phyloP scores from a whole-genome alignment of 1,284 basidiomycete genomes.

The Earliella scabrosa region DNA sequence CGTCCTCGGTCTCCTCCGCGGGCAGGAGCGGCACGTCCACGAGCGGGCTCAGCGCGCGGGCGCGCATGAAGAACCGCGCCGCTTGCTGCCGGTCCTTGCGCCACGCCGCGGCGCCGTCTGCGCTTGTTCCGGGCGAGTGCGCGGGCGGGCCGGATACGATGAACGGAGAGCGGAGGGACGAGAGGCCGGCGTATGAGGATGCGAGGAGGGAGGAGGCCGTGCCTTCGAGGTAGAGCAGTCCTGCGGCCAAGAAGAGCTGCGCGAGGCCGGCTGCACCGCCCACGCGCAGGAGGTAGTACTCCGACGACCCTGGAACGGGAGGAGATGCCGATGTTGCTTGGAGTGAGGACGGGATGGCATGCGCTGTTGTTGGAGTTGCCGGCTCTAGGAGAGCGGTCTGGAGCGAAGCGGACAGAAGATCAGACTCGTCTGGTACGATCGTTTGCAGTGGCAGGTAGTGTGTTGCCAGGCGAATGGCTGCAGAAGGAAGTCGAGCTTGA shows the following conservation, averaged over 20 bases:
- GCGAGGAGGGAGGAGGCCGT: conserved; percentile 67
- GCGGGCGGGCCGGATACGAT: conserved; percentile 34
- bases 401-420: conserved; percentile 8
- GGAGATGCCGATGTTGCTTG: conserved; percentile 10
- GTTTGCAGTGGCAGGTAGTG: conserved; percentile 65
- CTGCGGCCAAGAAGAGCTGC: conserved; percentile 75
- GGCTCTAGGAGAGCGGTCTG: conserved; percentile 11
- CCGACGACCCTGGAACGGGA: conserved; percentile 45
- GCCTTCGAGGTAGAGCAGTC: conserved; percentile 76
- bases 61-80: conserved; percentile 69
- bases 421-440: conserved; percentile 21
- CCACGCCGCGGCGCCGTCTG: conserved; percentile 61
- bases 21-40: conserved; percentile 72
- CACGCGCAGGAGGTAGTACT: conserved; percentile 66
- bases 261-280: conserved; percentile 68
- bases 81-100: conserved; percentile 71
- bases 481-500: conserved; percentile 70
- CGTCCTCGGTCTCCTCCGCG: conserved; percentile 51
- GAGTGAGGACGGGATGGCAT: conserved; percentile 6
- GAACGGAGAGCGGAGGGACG: conserved; percentile 67
- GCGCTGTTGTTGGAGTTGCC: conserved; percentile 20
- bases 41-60: conserved; percentile 56
- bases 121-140: conserved; percentile 14
- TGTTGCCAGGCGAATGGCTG: conserved; percentile 73
- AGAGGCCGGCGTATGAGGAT: conserved; percentile 72